A percentile compares a stretch with the other conserved stretches of the same genome.
These are phyloP conservation scores for Oryza australiensis DNA, from an alignment of 176 grass and related monocot species.

Conservation along the genomic window DNA sequence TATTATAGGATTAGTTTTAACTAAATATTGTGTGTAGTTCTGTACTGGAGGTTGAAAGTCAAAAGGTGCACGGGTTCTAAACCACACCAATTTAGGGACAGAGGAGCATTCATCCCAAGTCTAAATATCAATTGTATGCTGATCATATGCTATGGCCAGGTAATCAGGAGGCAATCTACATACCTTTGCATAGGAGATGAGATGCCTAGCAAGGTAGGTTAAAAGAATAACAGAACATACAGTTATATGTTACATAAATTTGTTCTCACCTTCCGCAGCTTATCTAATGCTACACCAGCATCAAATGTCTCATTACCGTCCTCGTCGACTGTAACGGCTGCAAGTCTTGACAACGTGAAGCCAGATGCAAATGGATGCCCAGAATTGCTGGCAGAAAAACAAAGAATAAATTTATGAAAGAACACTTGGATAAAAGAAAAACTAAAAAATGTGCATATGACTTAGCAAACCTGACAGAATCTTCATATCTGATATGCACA, in stretches of 20 bases:
- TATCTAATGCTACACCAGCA: constrained; percentile 95
- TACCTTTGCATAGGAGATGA: background rate
- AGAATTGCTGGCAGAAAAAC: constrained; percentile 60
- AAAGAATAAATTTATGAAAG: constrained; percentile 8
- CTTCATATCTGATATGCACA: constrained; percentile 98
- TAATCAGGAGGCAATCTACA: background rate
- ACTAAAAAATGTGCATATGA: constrained; percentile 26
- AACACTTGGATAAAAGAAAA: constrained; percentile 34
- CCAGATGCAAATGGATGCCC: constrained; percentile 91
- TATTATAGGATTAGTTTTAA: background rate
- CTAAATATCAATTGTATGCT: background rate
- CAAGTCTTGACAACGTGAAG: constrained; percentile 91
- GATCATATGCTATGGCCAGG: constrained; percentile 5
- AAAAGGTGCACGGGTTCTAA: background rate
- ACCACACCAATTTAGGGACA: background rate
- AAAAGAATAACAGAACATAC: background rate
- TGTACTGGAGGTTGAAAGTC: background rate
- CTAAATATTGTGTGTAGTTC: background rate
- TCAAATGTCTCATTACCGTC: constrained; percentile 97
- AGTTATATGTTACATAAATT: constrained; percentile 5
- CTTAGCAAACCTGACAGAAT: constrained; percentile 73
- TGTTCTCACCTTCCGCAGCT: constrained; percentile 80
- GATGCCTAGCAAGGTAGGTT: background rate
- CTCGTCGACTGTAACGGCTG: constrained; percentile 90
- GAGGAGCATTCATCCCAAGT: background rate